Percentiles rank a stretch among this genome's conserved stretches.
Evolutionary conservation across 192 early-diverging fungal species (phyloP).

Genomic region (Podila epigama): DNA sequence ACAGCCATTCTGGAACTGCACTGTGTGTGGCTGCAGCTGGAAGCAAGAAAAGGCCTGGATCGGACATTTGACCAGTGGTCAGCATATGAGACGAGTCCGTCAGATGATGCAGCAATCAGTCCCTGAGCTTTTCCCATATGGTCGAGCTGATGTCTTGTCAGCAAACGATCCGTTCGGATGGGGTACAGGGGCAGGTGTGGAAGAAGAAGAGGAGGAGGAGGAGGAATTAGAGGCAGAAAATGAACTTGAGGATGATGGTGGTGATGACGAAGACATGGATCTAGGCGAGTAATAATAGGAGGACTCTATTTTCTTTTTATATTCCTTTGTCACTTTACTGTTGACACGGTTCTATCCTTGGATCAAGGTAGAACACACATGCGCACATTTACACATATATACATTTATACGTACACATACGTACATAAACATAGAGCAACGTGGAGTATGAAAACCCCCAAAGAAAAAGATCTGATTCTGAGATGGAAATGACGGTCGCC

Average conservation of each 20-base stretch:
- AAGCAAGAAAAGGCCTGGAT: slow-evolving; percentile 14
- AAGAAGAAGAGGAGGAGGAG: slow-evolving; percentile 26
- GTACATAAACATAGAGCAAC: too few relatives aligned
- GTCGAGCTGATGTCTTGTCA: slow-evolving; percentile 10
- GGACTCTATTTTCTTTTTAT: too few relatives aligned
- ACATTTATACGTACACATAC: too few relatives aligned
- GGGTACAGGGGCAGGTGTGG: slow-evolving; percentile 18
- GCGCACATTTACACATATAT: too few relatives aligned
- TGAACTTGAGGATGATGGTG: background rate
- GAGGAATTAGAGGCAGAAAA: background rate
- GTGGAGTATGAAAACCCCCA: too few relatives aligned
- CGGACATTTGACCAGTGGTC: slow-evolving; percentile 22
- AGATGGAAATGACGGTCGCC: too few relatives aligned
- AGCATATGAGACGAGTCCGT: slow-evolving; percentile 13
- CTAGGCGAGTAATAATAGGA: slow-evolving; percentile 4
- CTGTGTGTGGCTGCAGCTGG: slow-evolving; percentile 16
- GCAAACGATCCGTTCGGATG: slow-evolving; percentile 29
- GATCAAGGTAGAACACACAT: too few relatives aligned
- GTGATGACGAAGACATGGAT: slow-evolving; percentile 11
- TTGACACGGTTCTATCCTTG: too few relatives aligned
- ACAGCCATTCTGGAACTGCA: slow-evolving; percentile 6
- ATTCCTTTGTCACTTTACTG: too few relatives aligned
- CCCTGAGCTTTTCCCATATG: slow-evolving; percentile 3
- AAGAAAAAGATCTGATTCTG: too few relatives aligned
- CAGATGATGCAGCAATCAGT: slow-evolving; percentile 1